Conservation (phyloP, 1,284 basidiomycete genomes). For the Wallemia ichthyophaga region DNA sequence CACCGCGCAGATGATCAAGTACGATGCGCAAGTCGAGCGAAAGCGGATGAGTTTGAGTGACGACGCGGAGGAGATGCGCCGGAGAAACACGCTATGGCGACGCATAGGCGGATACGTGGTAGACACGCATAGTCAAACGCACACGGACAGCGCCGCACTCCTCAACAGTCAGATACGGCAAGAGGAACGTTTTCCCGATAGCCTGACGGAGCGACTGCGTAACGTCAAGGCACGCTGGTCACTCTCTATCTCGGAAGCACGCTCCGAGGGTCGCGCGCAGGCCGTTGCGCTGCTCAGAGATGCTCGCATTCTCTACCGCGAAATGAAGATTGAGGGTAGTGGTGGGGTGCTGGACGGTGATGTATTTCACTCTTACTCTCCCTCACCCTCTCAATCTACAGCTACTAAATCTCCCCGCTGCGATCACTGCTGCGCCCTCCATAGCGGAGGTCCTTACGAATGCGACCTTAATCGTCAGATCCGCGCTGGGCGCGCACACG, state of each 20-base stretch:
- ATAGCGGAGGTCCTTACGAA: neutral
- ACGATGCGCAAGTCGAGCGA: neutral
- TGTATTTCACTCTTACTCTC: too few species aligned
- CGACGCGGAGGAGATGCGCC: neutral
- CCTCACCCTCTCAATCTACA: too few species aligned
- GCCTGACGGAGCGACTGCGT: neutral
- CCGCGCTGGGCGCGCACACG: neutral
- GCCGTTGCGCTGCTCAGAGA: neutral
- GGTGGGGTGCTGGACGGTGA: too few species aligned
- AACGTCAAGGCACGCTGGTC: neutral
- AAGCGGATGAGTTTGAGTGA: neutral
- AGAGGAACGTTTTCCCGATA: neutral
- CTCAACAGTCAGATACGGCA: neutral
- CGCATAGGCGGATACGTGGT: neutral
- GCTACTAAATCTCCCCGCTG: neutral
- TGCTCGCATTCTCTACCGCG: neutral
- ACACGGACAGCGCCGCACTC: neutral
- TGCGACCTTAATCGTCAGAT: neutral
- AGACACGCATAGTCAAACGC: too few species aligned
- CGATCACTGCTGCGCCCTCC: neutral
- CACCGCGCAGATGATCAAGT: neutral
- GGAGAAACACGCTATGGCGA: neutral
- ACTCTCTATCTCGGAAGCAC: neutral
- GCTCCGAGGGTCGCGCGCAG: neutral
- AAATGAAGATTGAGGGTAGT: too few species aligned